These are phyloP conservation scores for Colletotrichum sansevieriae DNA, from an alignment of 2,329 filamentous ascomycete genomes.

Conservation along the genomic window DNA sequence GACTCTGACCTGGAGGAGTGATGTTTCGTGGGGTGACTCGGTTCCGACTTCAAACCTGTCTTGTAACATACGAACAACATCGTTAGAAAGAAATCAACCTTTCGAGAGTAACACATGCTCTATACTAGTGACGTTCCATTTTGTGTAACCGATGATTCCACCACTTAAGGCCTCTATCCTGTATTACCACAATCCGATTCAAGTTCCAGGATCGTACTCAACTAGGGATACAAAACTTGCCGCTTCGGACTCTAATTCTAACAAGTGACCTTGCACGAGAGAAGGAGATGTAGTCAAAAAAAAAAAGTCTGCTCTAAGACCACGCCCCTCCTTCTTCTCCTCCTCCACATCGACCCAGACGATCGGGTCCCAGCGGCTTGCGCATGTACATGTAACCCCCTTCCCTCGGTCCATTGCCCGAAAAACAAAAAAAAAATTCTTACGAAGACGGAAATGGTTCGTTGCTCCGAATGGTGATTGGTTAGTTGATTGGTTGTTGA, in stretches of 20 bases:
- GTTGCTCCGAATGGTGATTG: slow-evolving; percentile 6
- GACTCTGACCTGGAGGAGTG: too few relatives aligned
- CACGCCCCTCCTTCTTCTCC: not conserved
- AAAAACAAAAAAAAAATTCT: not conserved
- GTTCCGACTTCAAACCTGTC: not conserved
- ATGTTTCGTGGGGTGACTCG: too few relatives aligned
- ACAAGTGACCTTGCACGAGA: too few relatives aligned
- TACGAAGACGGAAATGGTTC: not conserved
- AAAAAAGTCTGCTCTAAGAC: not conserved
- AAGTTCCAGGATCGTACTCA: not conserved
- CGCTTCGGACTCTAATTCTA: too few relatives aligned
- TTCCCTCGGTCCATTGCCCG: slow-evolving; percentile 24
- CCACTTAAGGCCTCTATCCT: not conserved
- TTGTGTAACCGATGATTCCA: not conserved
- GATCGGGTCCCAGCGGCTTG: not conserved
- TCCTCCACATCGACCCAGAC: not conserved
- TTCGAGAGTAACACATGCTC: too few relatives aligned
- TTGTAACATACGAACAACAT: too few relatives aligned
- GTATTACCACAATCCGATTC: not conserved
- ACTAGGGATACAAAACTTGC: too few relatives aligned
- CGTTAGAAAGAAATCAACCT: too few relatives aligned
- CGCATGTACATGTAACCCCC: not conserved
- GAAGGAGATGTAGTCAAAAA: not conserved
- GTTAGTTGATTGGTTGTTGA: not conserved
- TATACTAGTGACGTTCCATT: not conserved